Conservation (phyloP, 208 protist genomes). For the Acanthamoeba sp. region DNA sequence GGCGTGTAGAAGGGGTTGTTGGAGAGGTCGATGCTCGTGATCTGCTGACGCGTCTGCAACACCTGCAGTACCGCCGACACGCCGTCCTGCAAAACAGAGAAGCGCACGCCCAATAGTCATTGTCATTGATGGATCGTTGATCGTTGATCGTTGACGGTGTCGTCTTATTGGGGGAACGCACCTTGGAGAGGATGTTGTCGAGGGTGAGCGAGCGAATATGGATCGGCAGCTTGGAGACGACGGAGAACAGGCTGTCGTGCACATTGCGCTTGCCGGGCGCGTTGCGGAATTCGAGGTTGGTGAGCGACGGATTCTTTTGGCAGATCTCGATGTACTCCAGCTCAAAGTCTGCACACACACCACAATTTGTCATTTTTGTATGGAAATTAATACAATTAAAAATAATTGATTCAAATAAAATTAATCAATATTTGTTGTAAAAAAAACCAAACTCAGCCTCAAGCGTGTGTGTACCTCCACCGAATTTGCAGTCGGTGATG, state of each 20-base stretch:
- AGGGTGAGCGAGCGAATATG: constrained; percentile 28
- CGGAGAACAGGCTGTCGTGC: constrained; percentile 36
- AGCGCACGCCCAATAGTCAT: no score
- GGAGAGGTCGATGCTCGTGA: constrained; percentile 31
- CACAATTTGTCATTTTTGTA: no score
- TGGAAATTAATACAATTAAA: no score
- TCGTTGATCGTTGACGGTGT: background rate
- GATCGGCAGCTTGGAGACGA: constrained; percentile 42
- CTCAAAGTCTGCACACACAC: constrained; percentile 4
- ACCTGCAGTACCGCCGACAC: constrained; percentile 42
- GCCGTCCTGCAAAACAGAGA: constrained; percentile 1
- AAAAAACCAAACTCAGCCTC: background rate
- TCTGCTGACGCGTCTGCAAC: constrained; percentile 4
- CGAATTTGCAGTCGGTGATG: constrained; percentile 51
- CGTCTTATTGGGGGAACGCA: background rate
- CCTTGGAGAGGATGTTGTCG: constrained; percentile 54
- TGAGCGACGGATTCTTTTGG: constrained; percentile 58
- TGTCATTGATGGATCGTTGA: no score
- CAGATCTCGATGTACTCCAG: constrained; percentile 52
- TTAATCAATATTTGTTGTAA: no score
- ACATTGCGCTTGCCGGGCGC: background rate
- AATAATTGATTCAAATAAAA: no score
- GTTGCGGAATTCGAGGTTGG: constrained; percentile 33
- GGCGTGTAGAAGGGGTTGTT: constrained; percentile 35
- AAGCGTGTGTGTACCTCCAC: background rate